phyloP scores from a whole-genome alignment of 2,329 filamentous ascomycete species.

The Lojkania enalia region DNA sequence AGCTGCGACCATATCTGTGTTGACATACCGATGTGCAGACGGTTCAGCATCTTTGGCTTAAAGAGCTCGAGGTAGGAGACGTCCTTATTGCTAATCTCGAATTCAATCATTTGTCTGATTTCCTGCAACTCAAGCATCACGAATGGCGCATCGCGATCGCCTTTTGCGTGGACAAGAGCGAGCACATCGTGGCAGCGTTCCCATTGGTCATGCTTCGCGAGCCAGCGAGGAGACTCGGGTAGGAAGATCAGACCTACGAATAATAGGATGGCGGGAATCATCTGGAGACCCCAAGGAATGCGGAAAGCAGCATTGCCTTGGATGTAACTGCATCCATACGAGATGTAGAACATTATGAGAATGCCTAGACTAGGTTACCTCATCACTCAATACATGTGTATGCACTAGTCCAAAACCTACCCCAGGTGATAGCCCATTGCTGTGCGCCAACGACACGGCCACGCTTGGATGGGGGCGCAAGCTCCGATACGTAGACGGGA shows the following conservation, averaged over 20 bases:
- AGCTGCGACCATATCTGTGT: slow-evolving; percentile 77
- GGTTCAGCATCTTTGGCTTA: slow-evolving; percentile 72
- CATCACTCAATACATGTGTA: too few relatives aligned
- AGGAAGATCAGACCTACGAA: slow-evolving; percentile 56
- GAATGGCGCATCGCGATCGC: slow-evolving; percentile 65
- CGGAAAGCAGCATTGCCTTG: slow-evolving; percentile 40
- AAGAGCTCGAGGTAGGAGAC: slow-evolving; percentile 74
- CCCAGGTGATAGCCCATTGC: slow-evolving; percentile 75
- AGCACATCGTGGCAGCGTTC: slow-evolving; percentile 50
- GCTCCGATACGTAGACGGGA: slow-evolving; percentile 69
- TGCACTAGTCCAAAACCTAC: too few relatives aligned
- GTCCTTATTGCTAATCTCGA: slow-evolving; percentile 70
- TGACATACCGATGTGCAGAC: slow-evolving; percentile 71
- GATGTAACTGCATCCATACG: slow-evolving; percentile 40
- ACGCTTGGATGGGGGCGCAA: slow-evolving; percentile 61
- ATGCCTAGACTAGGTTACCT: slow-evolving; percentile 44
- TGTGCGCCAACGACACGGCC: slow-evolving; percentile 71
- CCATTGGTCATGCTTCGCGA: slow-evolving; percentile 51
- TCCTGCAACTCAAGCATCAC: slow-evolving; percentile 71
- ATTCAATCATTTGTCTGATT: slow-evolving; percentile 73
- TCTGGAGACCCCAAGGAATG: slow-evolving; percentile 44
- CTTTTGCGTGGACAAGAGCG: slow-evolving; percentile 54
- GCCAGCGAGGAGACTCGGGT: slow-evolving; percentile 51
- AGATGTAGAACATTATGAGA: slow-evolving; percentile 11
- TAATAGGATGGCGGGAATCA: slow-evolving; percentile 42